Base-by-base conservation (phyloP, 495 filamentous ascomycete species). In the Penicillium mononematosum region DNA sequence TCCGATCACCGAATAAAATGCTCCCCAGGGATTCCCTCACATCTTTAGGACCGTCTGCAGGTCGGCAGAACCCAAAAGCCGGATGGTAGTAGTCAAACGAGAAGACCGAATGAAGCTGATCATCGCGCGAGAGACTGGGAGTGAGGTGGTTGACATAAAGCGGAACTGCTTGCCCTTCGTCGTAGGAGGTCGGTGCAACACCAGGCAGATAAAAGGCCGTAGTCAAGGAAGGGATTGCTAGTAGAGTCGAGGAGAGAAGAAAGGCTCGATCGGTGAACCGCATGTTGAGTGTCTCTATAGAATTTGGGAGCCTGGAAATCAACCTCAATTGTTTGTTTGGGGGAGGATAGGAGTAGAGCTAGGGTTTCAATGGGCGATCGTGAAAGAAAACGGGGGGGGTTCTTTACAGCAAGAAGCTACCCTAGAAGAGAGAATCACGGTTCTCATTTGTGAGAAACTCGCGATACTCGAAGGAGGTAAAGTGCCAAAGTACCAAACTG, bases 1-100 rank as follows among this genome's bases (percentile, higher is more conserved):
- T 98, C 45, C 94, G 87, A 74, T 98, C 94, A 8, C 94, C 94
- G 58, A 98, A 98, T 22, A 98, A 68, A 62, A 98, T 98, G 74
- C 92, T 96, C 5, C 94, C 94, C 54, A 98, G 72, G 34, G 91
- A 96, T 75, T 96, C 92, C 34, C 88, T 84, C 2, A 92, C 83
- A 72, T 86, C 78, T 64, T 88, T 73, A 2, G 89, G 83, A 17
- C 89, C 90, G 45, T 79, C 85, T 59, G 87, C 77, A 1, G 93
- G 94, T 43, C 76, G 75, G 74, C 94, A 98, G 75, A 96, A 96
- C 57, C 85, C 85, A 72, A 98, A 95, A 2, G 80, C 80, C 19
- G 83, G 82, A 62, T 93, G 85, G 70, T 98, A 98, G 80, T 98
- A 97, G 75, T 97, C 93, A 76, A 88, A 97, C 6, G 92, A 87